Conservation (phyloP, 805 yeast species). For the Cyberlindnera sargentensis region DNA sequence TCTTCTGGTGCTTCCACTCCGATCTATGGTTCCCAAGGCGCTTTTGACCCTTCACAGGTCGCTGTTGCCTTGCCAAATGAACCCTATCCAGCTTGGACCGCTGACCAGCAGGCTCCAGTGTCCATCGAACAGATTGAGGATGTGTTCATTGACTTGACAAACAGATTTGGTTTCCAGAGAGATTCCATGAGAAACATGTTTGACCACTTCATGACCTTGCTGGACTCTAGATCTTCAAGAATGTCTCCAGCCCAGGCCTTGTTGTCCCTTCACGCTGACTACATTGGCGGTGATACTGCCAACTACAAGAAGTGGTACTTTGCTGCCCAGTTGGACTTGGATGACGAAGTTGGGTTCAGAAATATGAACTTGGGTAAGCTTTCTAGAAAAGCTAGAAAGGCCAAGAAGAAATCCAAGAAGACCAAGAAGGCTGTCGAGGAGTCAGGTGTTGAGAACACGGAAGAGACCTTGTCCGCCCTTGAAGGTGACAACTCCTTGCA, state of each 20-base stretch:
- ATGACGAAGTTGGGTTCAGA: constrained; percentile 76
- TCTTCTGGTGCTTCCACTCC: constrained; percentile 96
- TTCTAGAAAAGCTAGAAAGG: constrained; percentile 74
- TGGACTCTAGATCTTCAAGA: constrained; percentile 80
- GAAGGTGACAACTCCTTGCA: constrained; percentile 83
- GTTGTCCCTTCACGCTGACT: constrained; percentile 77
- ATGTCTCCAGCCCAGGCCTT: constrained; percentile 88
- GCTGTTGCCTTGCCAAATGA: constrained; percentile 73
- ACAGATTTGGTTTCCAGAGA: constrained; percentile 85
- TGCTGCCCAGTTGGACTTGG: constrained; percentile 83
- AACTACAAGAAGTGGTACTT: constrained; percentile 85
- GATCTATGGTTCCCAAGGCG: constrained; percentile 61
- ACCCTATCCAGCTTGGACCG: constrained; percentile 99
- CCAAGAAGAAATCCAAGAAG: constrained; percentile 74
- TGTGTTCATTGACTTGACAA: constrained; percentile 74
- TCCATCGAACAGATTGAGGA: constrained; percentile 82
- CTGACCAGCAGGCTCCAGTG: constrained; percentile 86
- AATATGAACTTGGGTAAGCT: constrained; percentile 73
- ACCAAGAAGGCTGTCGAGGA: constrained; percentile 64
- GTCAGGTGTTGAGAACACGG: constrained; percentile 51
- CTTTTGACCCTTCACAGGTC: constrained; percentile 52
- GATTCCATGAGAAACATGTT: constrained; percentile 90
- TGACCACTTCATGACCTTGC: constrained; percentile 78
- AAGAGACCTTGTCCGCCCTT: constrained; percentile 50
- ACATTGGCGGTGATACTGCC: constrained; percentile 82